Base-by-base conservation (phyloP, 768 basidiomycete species). In the Boletus coccyginus region DNA sequence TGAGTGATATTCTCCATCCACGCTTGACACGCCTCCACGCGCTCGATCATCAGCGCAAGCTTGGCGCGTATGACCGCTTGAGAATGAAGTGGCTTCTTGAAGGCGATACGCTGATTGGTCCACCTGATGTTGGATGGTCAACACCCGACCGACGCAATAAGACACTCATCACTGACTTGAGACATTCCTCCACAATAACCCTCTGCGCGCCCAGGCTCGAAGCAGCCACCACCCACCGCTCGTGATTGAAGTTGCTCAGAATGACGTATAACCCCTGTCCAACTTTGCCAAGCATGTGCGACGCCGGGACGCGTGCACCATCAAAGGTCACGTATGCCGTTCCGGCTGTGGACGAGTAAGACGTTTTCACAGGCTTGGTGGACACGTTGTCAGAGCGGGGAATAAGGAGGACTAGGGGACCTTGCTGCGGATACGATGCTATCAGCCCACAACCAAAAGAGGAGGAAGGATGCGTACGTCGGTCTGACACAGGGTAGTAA, bases 1-100 rank as follows among this genome's bases (percentile, higher is more conserved):
- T 88, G 84, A 3, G 94, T 97, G 52, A 97, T 77, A 21, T 78
- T 81, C 77, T 98, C 95, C 12, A 94, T 81, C 93, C 93, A 97
- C 47, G 85, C 85, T 66, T 96, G 94, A 57, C 78, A 85, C 19
- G 80, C 81, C 74, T 98, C 94, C 41, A 94, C 82, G 40, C 92
- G 87, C 54, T 90, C 86, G 46, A 98, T 94, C 92, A 98, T 97
- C 46, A 74, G 71, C 21, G 90, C 92, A 43, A 98, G 80, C 74
- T 94, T 96, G 32, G 87, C 76, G 17, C 95, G 83, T 61, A 98
- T 89, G 63, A 97, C 94, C 9, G 95, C 81, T 66, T 95, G 91
- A 29, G 84, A 76, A 52, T 81, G 81, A 52, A 94, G 77, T 19
- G 90, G 90, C 69, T 94, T 95, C 17, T 93, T 94, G 65, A 97